Evolutionary conservation across 1,139 yeast genomes (phyloP).

Genomic region (Suhomyces choctaworum): DNA sequence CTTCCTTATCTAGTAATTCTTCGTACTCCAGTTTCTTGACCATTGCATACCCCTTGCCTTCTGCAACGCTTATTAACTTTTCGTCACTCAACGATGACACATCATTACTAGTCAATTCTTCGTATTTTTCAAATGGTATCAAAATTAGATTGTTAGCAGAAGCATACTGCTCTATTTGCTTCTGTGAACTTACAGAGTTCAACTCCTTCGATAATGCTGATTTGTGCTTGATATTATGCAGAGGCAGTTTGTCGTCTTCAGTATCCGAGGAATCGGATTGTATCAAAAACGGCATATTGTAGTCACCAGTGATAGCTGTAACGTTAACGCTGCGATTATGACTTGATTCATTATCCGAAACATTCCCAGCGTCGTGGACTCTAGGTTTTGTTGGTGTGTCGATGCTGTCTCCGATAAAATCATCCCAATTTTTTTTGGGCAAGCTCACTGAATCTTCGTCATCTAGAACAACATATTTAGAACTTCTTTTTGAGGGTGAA

Average conservation of each 20-base stretch:
- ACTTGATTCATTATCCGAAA: slow-evolving; percentile 24
- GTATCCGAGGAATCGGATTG: slow-evolving; percentile 41
- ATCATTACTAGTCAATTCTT: slow-evolving; percentile 30
- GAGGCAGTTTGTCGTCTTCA: slow-evolving; percentile 18
- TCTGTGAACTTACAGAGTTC: slow-evolving; percentile 21
- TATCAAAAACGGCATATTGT: slow-evolving; percentile 28
- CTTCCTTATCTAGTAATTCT: slow-evolving; percentile 32
- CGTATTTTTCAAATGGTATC: slow-evolving; percentile 50
- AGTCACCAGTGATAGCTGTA: slow-evolving; percentile 18
- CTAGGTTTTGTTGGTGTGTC: slow-evolving; percentile 27
- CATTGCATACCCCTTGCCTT: slow-evolving; percentile 31
- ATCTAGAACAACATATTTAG: slow-evolving; percentile 34
- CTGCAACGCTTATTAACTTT: slow-evolving; percentile 23
- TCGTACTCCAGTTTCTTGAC: slow-evolving; percentile 29
- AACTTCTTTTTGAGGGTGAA: slow-evolving; percentile 41
- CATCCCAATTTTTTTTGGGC: slow-evolving; percentile 42
- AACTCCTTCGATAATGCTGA: slow-evolving; percentile 26
- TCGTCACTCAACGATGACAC: slow-evolving; percentile 25
- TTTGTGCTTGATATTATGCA: slow-evolving; percentile 9
- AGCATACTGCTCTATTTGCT: slow-evolving; percentile 50
- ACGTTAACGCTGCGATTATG: slow-evolving; percentile 16
- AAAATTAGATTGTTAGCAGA: slow-evolving; percentile 49
- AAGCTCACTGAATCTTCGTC: slow-evolving; percentile 16
- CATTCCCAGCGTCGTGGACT: slow-evolving; percentile 12
- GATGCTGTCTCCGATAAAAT: slow-evolving; percentile 36